A percentile compares a stretch with the other conserved stretches of the same genome.
phyloP scores from a whole-genome alignment of 2,329 filamentous ascomycete species.

The Fusarium piperis region DNA sequence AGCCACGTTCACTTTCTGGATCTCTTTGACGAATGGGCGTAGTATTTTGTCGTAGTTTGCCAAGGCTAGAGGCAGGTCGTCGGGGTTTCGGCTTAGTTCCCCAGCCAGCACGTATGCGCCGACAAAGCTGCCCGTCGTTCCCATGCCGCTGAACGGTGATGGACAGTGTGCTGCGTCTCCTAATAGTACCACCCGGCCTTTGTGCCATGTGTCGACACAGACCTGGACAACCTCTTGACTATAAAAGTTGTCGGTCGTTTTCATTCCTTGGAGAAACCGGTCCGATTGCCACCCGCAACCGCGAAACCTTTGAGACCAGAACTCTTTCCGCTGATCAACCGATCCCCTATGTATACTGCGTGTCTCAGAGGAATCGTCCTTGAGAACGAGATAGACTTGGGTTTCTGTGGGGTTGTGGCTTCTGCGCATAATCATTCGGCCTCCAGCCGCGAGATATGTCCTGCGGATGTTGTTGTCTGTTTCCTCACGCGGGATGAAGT shows the following conservation, averaged over 20 bases:
- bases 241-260: conserved; percentile 23
- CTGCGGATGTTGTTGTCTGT: conserved; percentile 23
- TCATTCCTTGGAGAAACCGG: conserved; percentile 22
- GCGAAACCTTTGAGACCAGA: conserved; percentile 15
- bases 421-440: conserved; percentile 28
- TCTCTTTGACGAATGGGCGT: conserved; percentile 16
- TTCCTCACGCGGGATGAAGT: conserved; percentile 22
- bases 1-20: conserved; percentile 12
- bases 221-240: conserved; percentile 27
- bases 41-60: conserved; percentile 21
- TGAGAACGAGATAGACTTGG: conserved; percentile 26
- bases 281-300: conserved; percentile 20
- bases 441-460: conserved; percentile 6
- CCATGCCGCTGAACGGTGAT: conserved; percentile 29
- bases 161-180: conserved; percentile 27
- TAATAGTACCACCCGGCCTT: conserved; percentile 5
- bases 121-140: conserved; percentile 16
- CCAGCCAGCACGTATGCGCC: conserved; percentile 27
- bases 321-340: conserved; percentile 23
- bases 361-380: conserved; percentile 3
- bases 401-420: conserved; percentile 28
- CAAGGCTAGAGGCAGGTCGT: conserved; percentile 11
- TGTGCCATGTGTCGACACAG: conserved; percentile 11
- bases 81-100: conserved; percentile 16
- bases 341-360: conserved; percentile 14